phyloP scores from a whole-genome alignment of 2,329 filamentous ascomycete genomes.

The Trichoderma koningii region DNA sequence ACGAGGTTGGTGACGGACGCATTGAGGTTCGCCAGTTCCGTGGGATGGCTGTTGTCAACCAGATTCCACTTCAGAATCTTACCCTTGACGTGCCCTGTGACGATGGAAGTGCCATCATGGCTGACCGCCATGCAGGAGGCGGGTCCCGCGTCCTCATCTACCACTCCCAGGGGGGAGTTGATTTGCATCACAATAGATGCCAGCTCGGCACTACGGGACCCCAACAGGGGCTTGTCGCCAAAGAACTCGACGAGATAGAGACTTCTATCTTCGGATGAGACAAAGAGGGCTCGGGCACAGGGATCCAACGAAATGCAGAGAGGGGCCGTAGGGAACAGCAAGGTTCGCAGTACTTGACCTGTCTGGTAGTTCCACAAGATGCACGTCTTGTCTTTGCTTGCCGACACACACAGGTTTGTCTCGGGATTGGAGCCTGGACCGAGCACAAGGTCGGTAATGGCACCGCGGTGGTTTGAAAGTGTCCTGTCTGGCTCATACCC shows the following conservation, averaged over 20 bases:
- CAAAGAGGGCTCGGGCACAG: constrained; percentile 78
- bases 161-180: constrained; percentile 55
- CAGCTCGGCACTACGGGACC: constrained; percentile 53
- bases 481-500: constrained; percentile 72
- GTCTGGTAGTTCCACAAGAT: constrained; percentile 91
- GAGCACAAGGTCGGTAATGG: constrained; percentile 64
- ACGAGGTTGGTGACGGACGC: constrained; percentile 79
- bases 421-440: constrained; percentile 68
- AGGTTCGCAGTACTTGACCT: constrained; percentile 74
- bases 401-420: constrained; percentile 81
- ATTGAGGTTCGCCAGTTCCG: constrained; percentile 70
- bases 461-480: constrained; percentile 75
- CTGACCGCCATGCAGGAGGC: constrained; percentile 70
- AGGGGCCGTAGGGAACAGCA: constrained; percentile 74
- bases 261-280: constrained; percentile 77
- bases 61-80: constrained; percentile 81
- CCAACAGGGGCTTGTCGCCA: constrained; percentile 57
- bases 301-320: constrained; percentile 77
- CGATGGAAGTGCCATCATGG: constrained; percentile 77
- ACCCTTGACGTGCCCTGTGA: constrained; percentile 81
- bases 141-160: constrained; percentile 64
- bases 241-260: constrained; percentile 78
- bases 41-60: constrained; percentile 66
- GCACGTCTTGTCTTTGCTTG: constrained; percentile 82
- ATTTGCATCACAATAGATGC: constrained; percentile 60